Conservation (phyloP, 1,284 basidiomycete species). For the Mycosarcoma mackinlayi region DNA sequence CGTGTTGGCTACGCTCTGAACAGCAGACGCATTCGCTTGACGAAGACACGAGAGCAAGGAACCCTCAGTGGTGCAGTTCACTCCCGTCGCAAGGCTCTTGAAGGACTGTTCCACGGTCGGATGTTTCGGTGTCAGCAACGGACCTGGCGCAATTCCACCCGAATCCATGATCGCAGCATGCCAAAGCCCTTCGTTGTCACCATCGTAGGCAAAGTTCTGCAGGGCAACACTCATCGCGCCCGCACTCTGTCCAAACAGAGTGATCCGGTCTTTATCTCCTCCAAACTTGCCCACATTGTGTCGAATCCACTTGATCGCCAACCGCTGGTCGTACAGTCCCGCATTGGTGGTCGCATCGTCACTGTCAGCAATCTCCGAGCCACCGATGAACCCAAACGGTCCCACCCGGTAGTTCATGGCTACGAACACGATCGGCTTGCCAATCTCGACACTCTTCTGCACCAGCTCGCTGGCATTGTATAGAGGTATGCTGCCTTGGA, state of each 20-base stretch:
- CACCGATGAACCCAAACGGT: constrained; percentile 49
- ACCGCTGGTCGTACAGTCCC: constrained; percentile 52
- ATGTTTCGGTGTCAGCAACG: constrained; percentile 31
- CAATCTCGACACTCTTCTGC: constrained; percentile 25
- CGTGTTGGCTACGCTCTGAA: constrained; percentile 13
- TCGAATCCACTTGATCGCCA: constrained; percentile 48
- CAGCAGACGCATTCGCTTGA: constrained; percentile 20
- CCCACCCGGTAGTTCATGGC: constrained; percentile 51
- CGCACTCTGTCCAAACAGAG: constrained; percentile 49
- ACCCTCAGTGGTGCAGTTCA: constrained; percentile 22
- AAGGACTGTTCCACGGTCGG: constrained; percentile 32
- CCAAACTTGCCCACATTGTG: constrained; percentile 53
- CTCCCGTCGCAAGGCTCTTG: constrained; percentile 20
- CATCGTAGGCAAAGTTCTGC: constrained; percentile 44
- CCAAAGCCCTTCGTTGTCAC: constrained; percentile 38
- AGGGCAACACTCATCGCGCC: constrained; percentile 41
- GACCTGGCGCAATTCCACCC: constrained; percentile 34
- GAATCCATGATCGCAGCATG: constrained; percentile 52
- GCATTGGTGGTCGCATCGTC: constrained; percentile 35
- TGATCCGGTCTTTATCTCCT: constrained; percentile 45
- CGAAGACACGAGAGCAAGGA: constrained; percentile 31
- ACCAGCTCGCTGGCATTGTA: constrained; percentile 51
- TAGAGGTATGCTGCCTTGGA: constrained; percentile 12
- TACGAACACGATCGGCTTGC: constrained; percentile 52
- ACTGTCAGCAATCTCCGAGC: constrained; percentile 26